Evolutionary conservation across 495 filamentous ascomycete species (phyloP).

Genomic region (Podospora fimiseda): DNA sequence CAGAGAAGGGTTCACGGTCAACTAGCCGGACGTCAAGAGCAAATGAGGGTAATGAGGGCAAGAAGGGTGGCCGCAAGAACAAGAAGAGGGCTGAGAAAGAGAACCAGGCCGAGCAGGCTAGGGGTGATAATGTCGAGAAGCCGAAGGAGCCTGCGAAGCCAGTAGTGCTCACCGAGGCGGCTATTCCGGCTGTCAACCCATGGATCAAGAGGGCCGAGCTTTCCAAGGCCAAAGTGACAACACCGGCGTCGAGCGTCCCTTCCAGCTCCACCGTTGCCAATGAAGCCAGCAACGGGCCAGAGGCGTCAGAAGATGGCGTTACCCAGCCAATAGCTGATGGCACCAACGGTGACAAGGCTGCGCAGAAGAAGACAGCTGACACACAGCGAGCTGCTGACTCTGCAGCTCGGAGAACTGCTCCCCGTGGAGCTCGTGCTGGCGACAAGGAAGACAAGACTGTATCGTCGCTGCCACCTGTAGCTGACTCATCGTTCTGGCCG

Average conservation of each 20-base stretch:
- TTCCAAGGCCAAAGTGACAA: slow-evolving; percentile 50
- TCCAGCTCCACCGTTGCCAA: slow-evolving; percentile 10
- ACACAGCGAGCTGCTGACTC: slow-evolving; percentile 40
- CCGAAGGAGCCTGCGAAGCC: slow-evolving; percentile 49
- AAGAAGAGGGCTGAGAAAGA: slow-evolving; percentile 47
- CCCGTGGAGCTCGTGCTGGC: slow-evolving; percentile 40
- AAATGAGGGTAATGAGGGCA: slow-evolving; percentile 34
- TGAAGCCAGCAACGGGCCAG: slow-evolving; percentile 16
- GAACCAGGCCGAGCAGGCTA: slow-evolving; percentile 31
- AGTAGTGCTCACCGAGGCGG: slow-evolving; percentile 66
- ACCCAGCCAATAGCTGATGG: slow-evolving; percentile 13
- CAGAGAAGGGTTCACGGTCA: slow-evolving; percentile 25
- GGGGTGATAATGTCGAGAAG: slow-evolving; percentile 39
- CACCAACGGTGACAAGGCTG: slow-evolving; percentile 33
- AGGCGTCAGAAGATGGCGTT: slow-evolving; percentile 16
- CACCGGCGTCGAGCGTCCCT: slow-evolving; percentile 21
- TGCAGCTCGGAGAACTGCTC: slow-evolving; percentile 34
- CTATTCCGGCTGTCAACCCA: slow-evolving; percentile 72
- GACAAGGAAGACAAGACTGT: slow-evolving; percentile 44
- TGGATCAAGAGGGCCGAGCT: slow-evolving; percentile 74
- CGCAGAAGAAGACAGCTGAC: slow-evolving; percentile 47
- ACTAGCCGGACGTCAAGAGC: slow-evolving; percentile 32
- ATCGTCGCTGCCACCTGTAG: slow-evolving; percentile 48
- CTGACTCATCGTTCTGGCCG: slow-evolving; percentile 74
- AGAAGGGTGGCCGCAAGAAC: slow-evolving; percentile 40